These are phyloP conservation scores for Salix brachista DNA, from an alignment of 345 rosid genomes.

Conservation along the genomic window DNA sequence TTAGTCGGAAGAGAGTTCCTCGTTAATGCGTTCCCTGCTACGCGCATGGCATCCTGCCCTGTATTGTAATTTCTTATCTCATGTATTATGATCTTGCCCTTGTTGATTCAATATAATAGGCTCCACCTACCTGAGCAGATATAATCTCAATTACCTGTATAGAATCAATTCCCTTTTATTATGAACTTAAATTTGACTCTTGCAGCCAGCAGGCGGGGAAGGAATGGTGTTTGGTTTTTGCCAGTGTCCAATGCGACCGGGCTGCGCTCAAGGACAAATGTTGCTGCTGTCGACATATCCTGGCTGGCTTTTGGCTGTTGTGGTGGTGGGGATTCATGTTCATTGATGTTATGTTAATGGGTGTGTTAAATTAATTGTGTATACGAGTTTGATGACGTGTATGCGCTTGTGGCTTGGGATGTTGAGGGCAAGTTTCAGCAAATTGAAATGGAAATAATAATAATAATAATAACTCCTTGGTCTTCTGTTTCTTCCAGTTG, in stretches of 20 bases:
- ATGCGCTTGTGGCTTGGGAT: constrained; percentile 9
- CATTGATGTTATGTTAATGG: not conserved
- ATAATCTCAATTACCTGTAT: not conserved
- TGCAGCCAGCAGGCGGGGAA: constrained; percentile 10
- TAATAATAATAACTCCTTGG: not conserved
- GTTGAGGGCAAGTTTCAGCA: constrained; percentile 8
- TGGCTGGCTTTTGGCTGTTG: not conserved
- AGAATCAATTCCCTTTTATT: not conserved
- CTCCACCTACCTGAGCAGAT: not conserved
- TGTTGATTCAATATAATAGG: not conserved
- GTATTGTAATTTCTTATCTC: constrained; percentile 21
- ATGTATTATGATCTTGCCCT: not conserved
- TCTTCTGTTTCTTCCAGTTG: no score
- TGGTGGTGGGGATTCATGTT: not conserved
- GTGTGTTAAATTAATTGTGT: constrained; percentile 4
- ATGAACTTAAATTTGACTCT: not conserved
- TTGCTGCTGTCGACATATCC: not conserved
- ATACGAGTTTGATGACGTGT: constrained; percentile 8
- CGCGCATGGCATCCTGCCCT: constrained; percentile 1
- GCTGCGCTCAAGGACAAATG: not conserved
- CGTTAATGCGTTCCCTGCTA: constrained; percentile 30
- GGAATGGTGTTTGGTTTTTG: not conserved
- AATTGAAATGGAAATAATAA: not conserved
- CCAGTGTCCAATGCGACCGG: not conserved
- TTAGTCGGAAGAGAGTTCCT: constrained; percentile 79